Evolutionary conservation across 768 basidiomycete species (phyloP), one percentile per base, ranked within the genome.

Genomic region (Tephrocybe rancida): DNA sequence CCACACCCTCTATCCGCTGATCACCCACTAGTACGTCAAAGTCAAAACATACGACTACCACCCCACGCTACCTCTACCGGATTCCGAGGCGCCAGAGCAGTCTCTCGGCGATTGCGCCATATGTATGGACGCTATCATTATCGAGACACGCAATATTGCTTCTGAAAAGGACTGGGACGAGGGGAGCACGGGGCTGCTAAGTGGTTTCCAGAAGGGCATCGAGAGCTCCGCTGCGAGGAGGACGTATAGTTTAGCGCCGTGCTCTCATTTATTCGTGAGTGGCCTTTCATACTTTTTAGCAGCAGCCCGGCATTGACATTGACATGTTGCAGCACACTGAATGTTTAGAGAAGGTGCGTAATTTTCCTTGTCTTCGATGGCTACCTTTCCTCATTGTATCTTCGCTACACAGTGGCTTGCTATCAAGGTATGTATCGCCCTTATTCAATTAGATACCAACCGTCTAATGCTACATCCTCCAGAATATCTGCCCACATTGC

Each of bases 401-500:
- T 42, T 30, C 27, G 30, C 47, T 44, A 11, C 34, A 9, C 57
- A 84, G 82, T 90, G 89, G 89, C 78, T 90, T 57, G 84, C 84
- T 46, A 86, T 90, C 65, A 89, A 90, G 79, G 87, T 84, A 49
- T 55, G 52, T 39, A 42, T n/a, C 19, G n/a, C 44, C 32, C 43
- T 37, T 27, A 45, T 21, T 21, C 16, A 42, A 3, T 45, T 11
- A 42, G 6, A 9, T 44, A 27, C 14, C 21, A 21, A 49, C 5
- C 19, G 29, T 29, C 59, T 25, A 63, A 37, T 50, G 19, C 30
- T 13, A 37, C 32, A 21, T 49, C 47, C 22, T 54, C 2, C 55
- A 92, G 89, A 94, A 91, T 57, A 93, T 95, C 35, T 95, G 93
- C 64, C 92, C 93, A n/a, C 86, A 93, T 55, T 94, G 93, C 70